These are phyloP conservation scores for Pichia exigua DNA, from an alignment of 805 yeast genomes.

Conservation along the genomic window DNA sequence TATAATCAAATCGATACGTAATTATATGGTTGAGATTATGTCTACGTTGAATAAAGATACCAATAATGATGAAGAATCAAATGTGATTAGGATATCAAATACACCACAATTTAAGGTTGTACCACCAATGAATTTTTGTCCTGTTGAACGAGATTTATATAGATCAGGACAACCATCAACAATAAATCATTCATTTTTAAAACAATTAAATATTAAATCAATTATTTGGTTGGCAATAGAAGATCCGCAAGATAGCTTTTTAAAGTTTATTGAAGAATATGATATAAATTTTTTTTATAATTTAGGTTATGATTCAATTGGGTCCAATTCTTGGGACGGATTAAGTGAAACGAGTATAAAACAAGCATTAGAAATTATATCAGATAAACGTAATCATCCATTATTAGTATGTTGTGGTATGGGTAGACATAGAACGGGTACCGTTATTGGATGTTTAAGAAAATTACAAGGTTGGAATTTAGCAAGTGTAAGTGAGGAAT, in stretches of 20 bases:
- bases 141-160: conserved; percentile 82
- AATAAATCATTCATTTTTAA: conserved; percentile 81
- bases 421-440: conserved; percentile 98
- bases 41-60: background rate
- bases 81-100: background rate
- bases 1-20: too few species aligned
- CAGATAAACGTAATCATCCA: conserved; percentile 70
- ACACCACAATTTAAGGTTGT: conserved; percentile 59
- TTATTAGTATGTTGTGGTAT: conserved; percentile 91
- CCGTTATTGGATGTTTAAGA: conserved; percentile 89
- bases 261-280: conserved; percentile 70
- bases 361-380: conserved; percentile 69
- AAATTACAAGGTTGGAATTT: conserved; percentile 96
- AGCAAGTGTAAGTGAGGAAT: conserved; percentile 89
- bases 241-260: conserved; percentile 84
- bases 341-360: conserved; percentile 74
- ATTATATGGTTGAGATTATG: background rate
- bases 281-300: conserved; percentile 77
- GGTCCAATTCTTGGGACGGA: conserved; percentile 89
- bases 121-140: conserved; percentile 93
- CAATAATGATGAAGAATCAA: background rate
- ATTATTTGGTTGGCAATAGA: conserved; percentile 93
- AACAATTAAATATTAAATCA: conserved; percentile 64
- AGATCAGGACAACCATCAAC: conserved; percentile 93
- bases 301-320: conserved; percentile 46